Percentiles rank a stretch among this genome's conserved stretches.
Conservation (phyloP, 768 basidiomycete genomes). For the Podaxis sp. region DNA sequence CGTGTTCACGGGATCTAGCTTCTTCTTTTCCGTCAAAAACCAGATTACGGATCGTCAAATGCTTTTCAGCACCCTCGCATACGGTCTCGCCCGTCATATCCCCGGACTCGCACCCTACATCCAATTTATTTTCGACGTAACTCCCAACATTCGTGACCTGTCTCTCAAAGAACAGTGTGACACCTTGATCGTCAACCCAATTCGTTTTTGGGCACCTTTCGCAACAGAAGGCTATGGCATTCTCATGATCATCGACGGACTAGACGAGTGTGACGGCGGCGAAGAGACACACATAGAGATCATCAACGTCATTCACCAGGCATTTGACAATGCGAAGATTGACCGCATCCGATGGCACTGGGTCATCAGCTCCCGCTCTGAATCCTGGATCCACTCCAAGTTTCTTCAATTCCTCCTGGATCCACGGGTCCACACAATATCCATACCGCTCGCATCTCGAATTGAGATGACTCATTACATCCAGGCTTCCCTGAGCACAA, state of each 20-base stretch:
- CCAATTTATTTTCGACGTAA: neutral
- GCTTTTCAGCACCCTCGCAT: constrained; percentile 5
- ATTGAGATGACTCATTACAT: neutral
- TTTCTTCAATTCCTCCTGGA: neutral
- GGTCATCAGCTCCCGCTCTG: constrained; percentile 2
- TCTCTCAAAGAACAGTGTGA: neutral
- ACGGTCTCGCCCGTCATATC: neutral
- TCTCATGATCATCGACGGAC: constrained; percentile 2
- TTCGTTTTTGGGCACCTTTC: neutral
- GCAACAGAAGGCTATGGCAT: neutral
- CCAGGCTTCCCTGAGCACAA: neutral
- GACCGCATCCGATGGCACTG: neutral
- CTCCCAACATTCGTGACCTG: neutral
- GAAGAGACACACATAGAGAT: neutral
- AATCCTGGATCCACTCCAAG: constrained; percentile 6
- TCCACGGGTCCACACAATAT: neutral
- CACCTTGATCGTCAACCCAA: neutral
- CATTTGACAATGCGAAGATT: neutral
- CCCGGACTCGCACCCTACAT: neutral
- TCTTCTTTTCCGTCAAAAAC: constrained; percentile 2
- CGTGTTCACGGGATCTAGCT: neutral
- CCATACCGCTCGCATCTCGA: neutral
- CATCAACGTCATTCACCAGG: constrained; percentile 1
- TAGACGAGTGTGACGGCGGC: constrained; percentile 1
- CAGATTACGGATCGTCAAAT: neutral